phyloP scores from a whole-genome alignment of 345 rosid genomes.

The Cardiospermum halicacabum region DNA sequence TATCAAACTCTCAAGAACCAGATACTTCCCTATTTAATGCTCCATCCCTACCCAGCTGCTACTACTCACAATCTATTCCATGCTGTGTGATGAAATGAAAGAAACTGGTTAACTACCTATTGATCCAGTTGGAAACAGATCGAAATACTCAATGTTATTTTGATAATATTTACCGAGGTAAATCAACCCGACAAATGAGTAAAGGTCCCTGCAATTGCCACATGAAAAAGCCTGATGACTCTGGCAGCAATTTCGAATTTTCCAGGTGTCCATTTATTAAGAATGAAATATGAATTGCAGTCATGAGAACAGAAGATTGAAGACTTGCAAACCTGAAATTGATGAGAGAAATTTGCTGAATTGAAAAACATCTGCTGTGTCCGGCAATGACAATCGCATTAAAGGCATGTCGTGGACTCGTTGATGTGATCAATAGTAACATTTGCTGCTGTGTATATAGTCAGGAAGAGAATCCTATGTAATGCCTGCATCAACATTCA shows the following conservation, averaged over 20 bases:
- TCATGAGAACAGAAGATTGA: constrained; percentile 12
- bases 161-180: too few species aligned
- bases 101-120: too few species aligned
- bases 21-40: neutral
- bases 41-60: neutral
- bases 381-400: too few species aligned
- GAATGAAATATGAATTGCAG: constrained; percentile 20
- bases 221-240: constrained; percentile 27
- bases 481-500: constrained; percentile 25
- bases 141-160: too few species aligned
- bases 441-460: constrained; percentile 24
- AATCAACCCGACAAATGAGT: constrained; percentile 23
- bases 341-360: constrained; percentile 17
- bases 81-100: too few species aligned
- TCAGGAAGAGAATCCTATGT: constrained; percentile 27
- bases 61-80: neutral
- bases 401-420: constrained; percentile 6
- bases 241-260: constrained; percentile 30
- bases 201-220: constrained; percentile 23
- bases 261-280: constrained; percentile 25
- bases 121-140: too few species aligned
- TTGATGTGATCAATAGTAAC: constrained; percentile 14
- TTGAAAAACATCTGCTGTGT: constrained; percentile 18
- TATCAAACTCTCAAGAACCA: neutral
- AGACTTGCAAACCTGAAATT: constrained; percentile 13